Evolutionary conservation across 176 grass and related monocot species (phyloP).

Genomic region (Bothriochloa decipiens): DNA sequence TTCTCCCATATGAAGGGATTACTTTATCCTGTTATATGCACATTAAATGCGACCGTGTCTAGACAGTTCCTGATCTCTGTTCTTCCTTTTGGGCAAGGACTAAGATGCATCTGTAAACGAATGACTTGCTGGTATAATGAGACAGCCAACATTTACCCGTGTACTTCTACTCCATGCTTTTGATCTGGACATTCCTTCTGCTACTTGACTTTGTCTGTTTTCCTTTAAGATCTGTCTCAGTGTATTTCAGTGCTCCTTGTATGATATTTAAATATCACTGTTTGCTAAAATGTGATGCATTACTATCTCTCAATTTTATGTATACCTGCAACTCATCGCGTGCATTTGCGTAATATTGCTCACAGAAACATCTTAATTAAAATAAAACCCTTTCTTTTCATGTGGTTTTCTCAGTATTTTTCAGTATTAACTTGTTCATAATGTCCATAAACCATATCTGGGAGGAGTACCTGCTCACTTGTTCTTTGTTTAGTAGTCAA

Average conservation of each 20-base stretch:
- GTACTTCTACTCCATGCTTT: background rate
- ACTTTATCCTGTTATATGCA: background rate
- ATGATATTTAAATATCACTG: background rate
- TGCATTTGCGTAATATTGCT: background rate
- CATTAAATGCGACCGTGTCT: background rate
- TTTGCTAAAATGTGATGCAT: background rate
- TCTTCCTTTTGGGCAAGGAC: background rate
- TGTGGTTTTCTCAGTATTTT: background rate
- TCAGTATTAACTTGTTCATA: background rate
- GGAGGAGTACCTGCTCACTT: background rate
- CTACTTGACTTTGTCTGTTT: background rate
- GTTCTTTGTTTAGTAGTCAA: background rate
- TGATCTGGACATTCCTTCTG: background rate
- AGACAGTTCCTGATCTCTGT: background rate
- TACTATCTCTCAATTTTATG: background rate
- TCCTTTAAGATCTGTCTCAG: background rate
- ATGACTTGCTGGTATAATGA: background rate
- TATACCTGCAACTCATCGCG: background rate
- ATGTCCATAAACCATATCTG: background rate
- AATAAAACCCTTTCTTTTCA: background rate
- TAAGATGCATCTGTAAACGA: background rate
- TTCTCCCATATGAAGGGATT: background rate
- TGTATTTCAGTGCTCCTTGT: conserved; percentile 10
- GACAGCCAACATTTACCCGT: background rate
- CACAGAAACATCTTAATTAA: conserved; percentile 12